Percentiles rank a stretch among this genome's conserved stretches.
Conservation (phyloP, 306 rosid genomes). For the Cicer yamashitae region DNA sequence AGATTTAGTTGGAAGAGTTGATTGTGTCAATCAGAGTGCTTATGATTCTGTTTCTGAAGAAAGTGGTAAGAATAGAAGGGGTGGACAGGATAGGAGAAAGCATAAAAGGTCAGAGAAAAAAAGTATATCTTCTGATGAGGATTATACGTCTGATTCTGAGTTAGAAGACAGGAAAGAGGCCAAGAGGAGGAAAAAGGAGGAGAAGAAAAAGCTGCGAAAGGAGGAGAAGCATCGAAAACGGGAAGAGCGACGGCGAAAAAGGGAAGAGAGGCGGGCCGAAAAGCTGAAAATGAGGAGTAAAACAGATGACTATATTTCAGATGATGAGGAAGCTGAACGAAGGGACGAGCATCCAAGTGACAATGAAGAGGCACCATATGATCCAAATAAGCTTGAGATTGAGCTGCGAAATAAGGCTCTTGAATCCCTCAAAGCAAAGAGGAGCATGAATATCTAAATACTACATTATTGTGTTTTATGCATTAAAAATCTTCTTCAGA, state of each 20-base stretch:
- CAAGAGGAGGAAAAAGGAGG: constrained; percentile 83
- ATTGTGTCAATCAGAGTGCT: constrained; percentile 50
- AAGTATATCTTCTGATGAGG: constrained; percentile 64
- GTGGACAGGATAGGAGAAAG: constrained; percentile 71
- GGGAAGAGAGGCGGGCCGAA: constrained; percentile 78
- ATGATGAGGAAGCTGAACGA: constrained; percentile 54
- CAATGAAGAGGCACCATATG: constrained; percentile 57
- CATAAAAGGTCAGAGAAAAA: constrained; percentile 80
- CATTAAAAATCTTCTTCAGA: constrained; percentile 44
- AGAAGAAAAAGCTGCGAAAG: constrained; percentile 76
- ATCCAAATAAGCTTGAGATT: constrained; percentile 82
- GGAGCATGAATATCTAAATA: constrained; percentile 51
- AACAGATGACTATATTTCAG: constrained; percentile 62
- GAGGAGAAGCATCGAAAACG: constrained; percentile 87
- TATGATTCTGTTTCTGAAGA: constrained; percentile 72
- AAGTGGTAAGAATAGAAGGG: constrained; percentile 59
- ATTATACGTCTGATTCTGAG: constrained; percentile 74
- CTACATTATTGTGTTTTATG: constrained; percentile 41
- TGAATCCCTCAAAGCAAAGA: constrained; percentile 70
- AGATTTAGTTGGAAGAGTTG: constrained; percentile 53
- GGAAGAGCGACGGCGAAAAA: constrained; percentile 75
- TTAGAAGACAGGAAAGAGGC: constrained; percentile 79
- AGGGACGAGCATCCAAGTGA: constrained; percentile 61
- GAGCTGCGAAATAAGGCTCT: constrained; percentile 95
- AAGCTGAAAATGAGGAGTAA: constrained; percentile 74